Conservation (phyloP, 768 basidiomycete species). For the Pholiota microspora region DNA sequence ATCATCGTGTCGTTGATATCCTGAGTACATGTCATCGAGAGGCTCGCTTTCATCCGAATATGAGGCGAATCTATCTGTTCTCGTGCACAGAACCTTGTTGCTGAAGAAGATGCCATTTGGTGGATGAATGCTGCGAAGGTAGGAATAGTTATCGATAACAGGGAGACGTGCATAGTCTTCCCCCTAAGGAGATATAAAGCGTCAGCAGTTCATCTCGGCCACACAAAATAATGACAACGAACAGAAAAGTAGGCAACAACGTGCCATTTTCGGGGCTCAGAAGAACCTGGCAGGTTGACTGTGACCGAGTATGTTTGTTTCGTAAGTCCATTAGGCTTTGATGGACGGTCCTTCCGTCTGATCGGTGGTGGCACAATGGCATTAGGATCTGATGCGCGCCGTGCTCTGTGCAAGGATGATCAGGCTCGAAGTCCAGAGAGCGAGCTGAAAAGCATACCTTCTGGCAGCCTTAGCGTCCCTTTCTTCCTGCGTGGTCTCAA, state of each 20-base stretch:
- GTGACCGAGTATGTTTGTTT: slow-evolving; percentile 85
- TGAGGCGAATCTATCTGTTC: slow-evolving; percentile 42
- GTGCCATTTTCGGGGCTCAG: slow-evolving; percentile 73
- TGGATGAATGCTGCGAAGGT: slow-evolving; percentile 63
- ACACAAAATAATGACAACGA: slow-evolving; percentile 11
- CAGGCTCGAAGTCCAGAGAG: background rate
- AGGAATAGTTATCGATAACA: slow-evolving; percentile 71
- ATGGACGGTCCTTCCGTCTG: slow-evolving; percentile 73
- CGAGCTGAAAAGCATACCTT: slow-evolving; percentile 40
- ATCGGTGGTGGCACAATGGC: slow-evolving; percentile 56
- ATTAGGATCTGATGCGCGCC: slow-evolving; percentile 59
- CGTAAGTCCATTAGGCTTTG: slow-evolving; percentile 78
- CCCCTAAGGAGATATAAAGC: slow-evolving; percentile 38
- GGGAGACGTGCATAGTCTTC: slow-evolving; percentile 70
- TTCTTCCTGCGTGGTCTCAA: slow-evolving; percentile 77
- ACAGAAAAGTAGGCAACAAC: slow-evolving; percentile 83
- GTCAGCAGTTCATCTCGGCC: slow-evolving; percentile 1
- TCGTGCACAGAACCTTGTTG: slow-evolving; percentile 50
- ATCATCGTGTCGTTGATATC: slow-evolving; percentile 15
- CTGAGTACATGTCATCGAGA: slow-evolving; percentile 28
- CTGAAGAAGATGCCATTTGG: slow-evolving; percentile 74
- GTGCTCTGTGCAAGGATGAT: slow-evolving; percentile 38
- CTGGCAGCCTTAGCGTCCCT: slow-evolving; percentile 78
- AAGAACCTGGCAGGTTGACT: slow-evolving; percentile 59
- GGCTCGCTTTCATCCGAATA: slow-evolving; percentile 45